These are phyloP conservation scores for Atractiella rhizophila DNA, from an alignment of 768 basidiomycete genomes.

Conservation along the genomic window DNA sequence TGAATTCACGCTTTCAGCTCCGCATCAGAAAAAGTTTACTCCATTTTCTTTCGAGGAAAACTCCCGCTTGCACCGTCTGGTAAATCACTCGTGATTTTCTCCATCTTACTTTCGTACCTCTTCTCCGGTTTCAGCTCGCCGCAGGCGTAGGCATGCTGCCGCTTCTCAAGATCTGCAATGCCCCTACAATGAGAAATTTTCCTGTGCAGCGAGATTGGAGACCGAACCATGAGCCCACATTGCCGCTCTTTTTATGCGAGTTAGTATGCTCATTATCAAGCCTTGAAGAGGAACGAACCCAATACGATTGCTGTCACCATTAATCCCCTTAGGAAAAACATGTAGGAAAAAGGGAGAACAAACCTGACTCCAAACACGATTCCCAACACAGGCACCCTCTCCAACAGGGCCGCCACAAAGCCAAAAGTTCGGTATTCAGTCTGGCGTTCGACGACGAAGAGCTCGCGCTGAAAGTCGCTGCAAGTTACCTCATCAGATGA, in stretches of 20 bases:
- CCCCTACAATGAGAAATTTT: neutral
- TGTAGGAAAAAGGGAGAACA: no score
- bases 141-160: conserved; percentile 10
- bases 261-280: no score
- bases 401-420: conserved; percentile 22
- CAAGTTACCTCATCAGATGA: neutral
- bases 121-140: conserved; percentile 10
- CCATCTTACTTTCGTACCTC: conserved; percentile 13
- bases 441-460: conserved; percentile 16
- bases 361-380: no score
- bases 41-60: conserved; percentile 12
- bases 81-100: conserved; percentile 6
- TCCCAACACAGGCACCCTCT: conserved; percentile 24
- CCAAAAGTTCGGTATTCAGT: conserved; percentile 22
- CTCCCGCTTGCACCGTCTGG: conserved; percentile 12
- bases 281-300: no score
- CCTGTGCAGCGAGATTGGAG: neutral
- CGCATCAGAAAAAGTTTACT: no score
- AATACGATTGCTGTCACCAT: no score
- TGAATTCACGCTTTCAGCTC: no score
- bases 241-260: no score
- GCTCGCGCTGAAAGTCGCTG: conserved; percentile 11
- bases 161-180: conserved; percentile 14
- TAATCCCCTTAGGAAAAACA: no score
- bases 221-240: conserved; percentile 11